These are phyloP conservation scores for Apiospora saccharicola DNA, from an alignment of 2,329 filamentous ascomycete species.

Conservation along the genomic window DNA sequence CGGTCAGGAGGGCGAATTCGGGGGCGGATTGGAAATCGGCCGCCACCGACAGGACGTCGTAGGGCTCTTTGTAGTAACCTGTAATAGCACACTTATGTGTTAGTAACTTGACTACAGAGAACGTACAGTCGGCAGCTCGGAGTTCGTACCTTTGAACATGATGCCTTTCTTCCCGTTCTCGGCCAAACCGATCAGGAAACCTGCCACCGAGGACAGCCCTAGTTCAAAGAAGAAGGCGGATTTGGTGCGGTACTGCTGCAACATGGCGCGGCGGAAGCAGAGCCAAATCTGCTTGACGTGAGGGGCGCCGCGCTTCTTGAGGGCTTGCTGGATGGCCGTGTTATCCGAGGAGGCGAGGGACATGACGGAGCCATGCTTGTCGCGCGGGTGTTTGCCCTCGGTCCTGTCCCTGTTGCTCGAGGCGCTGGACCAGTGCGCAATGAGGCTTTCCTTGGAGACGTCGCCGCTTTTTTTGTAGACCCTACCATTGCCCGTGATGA, in stretches of 20 bases:
- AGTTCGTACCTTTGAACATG: slow-evolving; percentile 57
- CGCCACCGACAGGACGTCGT: slow-evolving; percentile 58
- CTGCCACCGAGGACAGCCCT: slow-evolving; percentile 58
- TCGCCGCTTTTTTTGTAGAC: slow-evolving; percentile 56
- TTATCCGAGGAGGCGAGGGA: slow-evolving; percentile 44
- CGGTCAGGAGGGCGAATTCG: slow-evolving; percentile 59
- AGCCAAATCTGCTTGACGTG: slow-evolving; percentile 59
- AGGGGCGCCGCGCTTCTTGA: slow-evolving; percentile 58
- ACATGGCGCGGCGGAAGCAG: slow-evolving; percentile 59
- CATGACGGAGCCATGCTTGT: slow-evolving; percentile 37
- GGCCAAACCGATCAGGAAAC: slow-evolving; percentile 62
- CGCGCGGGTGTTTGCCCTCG: slow-evolving; percentile 32
- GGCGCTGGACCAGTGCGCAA: slow-evolving; percentile 54
- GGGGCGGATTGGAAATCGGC: slow-evolving; percentile 59
- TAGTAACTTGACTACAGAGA: not conserved
- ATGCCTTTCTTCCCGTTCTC: slow-evolving; percentile 57
- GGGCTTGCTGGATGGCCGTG: slow-evolving; percentile 49
- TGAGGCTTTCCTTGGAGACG: slow-evolving; percentile 56
- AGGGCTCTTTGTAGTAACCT: slow-evolving; percentile 47
- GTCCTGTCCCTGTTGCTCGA: slow-evolving; percentile 39
- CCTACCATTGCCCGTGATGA: slow-evolving; percentile 64
- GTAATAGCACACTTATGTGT: slow-evolving; percentile 41
- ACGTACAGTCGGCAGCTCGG: too few species aligned
- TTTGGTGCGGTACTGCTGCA: slow-evolving; percentile 63
- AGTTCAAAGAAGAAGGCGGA: slow-evolving; percentile 62